phyloP scores from a whole-genome alignment of 2,329 filamentous ascomycete genomes.

The Chrysoporthe deuterocubensis region DNA sequence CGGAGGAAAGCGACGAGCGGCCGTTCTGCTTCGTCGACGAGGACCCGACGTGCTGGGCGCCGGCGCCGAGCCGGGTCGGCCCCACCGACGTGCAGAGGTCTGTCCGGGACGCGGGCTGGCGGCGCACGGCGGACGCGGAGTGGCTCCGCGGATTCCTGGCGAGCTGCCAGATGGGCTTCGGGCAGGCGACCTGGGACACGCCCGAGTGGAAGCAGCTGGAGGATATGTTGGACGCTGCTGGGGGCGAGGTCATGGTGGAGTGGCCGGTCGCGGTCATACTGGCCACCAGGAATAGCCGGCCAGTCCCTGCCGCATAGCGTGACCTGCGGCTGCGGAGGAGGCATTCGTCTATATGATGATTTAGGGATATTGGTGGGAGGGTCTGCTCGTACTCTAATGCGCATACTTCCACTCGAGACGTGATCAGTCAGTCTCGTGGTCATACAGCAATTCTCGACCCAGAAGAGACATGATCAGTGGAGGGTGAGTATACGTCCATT shows the following conservation, averaged over 20 bases:
- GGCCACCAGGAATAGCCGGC: conserved; percentile 26
- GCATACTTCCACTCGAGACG: too few species aligned
- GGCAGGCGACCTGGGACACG: conserved; percentile 28
- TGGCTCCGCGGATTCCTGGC: conserved; percentile 32
- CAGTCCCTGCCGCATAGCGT: background rate
- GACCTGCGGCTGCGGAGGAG: background rate
- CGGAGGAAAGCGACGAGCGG: conserved; percentile 5
- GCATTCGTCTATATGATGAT: background rate
- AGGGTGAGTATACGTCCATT: too few species aligned
- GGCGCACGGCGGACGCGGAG: conserved; percentile 27
- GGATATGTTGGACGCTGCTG: conserved; percentile 20
- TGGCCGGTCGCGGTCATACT: conserved; percentile 31
- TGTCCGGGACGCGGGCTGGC: conserved; percentile 26
- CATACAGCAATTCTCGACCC: too few species aligned
- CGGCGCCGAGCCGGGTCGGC: conserved; percentile 13
- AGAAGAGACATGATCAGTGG: too few species aligned
- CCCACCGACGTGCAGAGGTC: conserved; percentile 11
- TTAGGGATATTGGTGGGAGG: too few species aligned
- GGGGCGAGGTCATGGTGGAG: conserved; percentile 25
- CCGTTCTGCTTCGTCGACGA: conserved; percentile 29
- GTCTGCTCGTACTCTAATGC: too few species aligned
- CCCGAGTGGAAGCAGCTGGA: conserved; percentile 31
- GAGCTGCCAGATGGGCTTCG: conserved; percentile 31
- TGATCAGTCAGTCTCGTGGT: too few species aligned
- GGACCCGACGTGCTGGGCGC: conserved; percentile 23